Conservation (phyloP, 768 basidiomycete species). For the Amanita brunnescens region DNA sequence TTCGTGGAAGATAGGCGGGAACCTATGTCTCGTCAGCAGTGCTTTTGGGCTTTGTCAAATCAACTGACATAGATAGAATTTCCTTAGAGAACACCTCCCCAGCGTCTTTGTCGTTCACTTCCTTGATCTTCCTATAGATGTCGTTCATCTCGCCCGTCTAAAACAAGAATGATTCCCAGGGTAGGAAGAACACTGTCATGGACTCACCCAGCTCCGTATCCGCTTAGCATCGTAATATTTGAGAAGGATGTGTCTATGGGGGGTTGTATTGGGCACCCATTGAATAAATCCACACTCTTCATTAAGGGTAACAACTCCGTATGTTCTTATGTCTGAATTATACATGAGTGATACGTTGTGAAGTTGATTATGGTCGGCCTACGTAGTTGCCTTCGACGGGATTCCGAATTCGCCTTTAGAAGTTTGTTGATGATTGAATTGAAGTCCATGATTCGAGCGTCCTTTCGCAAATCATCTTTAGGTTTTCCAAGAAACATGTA, state of each 20-base stretch:
- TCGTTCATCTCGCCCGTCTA: slow-evolving; percentile 40
- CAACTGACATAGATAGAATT: slow-evolving; percentile 48
- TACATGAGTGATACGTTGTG: neutral
- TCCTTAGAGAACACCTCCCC: slow-evolving; percentile 42
- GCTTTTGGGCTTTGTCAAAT: neutral
- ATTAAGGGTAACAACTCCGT: slow-evolving; percentile 96
- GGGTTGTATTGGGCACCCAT: slow-evolving; percentile 94
- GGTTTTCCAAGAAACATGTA: slow-evolving; percentile 96
- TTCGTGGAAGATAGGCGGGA: slow-evolving; percentile 85
- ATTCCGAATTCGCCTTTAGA: slow-evolving; percentile 88
- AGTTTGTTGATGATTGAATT: slow-evolving; percentile 97
- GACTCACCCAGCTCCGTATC: slow-evolving; percentile 32
- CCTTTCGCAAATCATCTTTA: slow-evolving; percentile 95
- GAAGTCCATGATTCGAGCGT: slow-evolving; percentile 96
- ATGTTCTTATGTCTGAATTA: slow-evolving; percentile 82
- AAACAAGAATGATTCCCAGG: neutral
- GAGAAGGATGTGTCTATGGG: slow-evolving; percentile 66
- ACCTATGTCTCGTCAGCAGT: slow-evolving; percentile 30
- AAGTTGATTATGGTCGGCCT: slow-evolving; percentile 21
- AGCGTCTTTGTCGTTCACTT: slow-evolving; percentile 37
- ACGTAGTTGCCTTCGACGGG: slow-evolving; percentile 86
- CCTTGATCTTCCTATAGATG: slow-evolving; percentile 42
- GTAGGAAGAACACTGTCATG: neutral
- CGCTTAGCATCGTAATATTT: slow-evolving; percentile 51
- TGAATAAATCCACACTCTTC: slow-evolving; percentile 97